These are phyloP conservation scores for Achlya hypogyna DNA, from an alignment of 352 stramenopile genomes.

Conservation along the genomic window DNA sequence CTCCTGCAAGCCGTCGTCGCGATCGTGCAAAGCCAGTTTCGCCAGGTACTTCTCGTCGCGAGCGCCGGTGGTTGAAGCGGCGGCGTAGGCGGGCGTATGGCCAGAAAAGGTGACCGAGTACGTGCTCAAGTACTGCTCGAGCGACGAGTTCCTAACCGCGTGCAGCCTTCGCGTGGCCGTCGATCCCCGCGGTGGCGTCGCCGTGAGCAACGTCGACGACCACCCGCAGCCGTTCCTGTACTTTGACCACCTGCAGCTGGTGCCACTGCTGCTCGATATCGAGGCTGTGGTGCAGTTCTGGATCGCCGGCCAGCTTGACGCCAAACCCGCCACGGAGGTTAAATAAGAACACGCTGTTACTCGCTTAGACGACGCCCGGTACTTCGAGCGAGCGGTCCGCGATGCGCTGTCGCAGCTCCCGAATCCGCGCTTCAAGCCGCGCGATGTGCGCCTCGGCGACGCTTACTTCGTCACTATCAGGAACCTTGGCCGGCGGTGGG, in stretches of 20 bases:
- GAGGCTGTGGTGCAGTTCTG: slow-evolving; percentile 67
- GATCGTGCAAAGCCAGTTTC: slow-evolving; percentile 18
- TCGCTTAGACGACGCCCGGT: not conserved
- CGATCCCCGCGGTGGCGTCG: slow-evolving; percentile 43
- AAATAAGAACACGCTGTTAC: not conserved
- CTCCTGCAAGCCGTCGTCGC: not conserved
- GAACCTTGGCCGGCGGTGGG: not conserved
- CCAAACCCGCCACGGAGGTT: no score
- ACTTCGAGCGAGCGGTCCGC: not conserved
- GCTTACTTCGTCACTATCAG: slow-evolving; percentile 7
- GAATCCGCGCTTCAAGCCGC: slow-evolving; percentile 24
- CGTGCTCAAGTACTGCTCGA: slow-evolving; percentile 33
- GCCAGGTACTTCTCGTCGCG: slow-evolving; percentile 33
- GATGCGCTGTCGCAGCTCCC: slow-evolving; percentile 20
- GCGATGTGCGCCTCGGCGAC: slow-evolving; percentile 22
- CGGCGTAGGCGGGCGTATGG: slow-evolving; percentile 43
- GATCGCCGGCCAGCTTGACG: slow-evolving; percentile 40
- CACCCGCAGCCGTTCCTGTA: slow-evolving; percentile 48
- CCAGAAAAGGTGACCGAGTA: slow-evolving; percentile 41
- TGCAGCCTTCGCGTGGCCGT: slow-evolving; percentile 36
- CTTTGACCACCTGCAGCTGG: slow-evolving; percentile 44
- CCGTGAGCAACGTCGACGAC: slow-evolving; percentile 36
- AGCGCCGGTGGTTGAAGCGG: slow-evolving; percentile 32
- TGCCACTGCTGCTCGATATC: slow-evolving; percentile 50
- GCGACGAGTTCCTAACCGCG: slow-evolving; percentile 41